A percentile compares a stretch with the other conserved stretches of the same genome.
Evolutionary conservation across 208 protist species (phyloP).

Genomic region (Crithidia mellificae): DNA sequence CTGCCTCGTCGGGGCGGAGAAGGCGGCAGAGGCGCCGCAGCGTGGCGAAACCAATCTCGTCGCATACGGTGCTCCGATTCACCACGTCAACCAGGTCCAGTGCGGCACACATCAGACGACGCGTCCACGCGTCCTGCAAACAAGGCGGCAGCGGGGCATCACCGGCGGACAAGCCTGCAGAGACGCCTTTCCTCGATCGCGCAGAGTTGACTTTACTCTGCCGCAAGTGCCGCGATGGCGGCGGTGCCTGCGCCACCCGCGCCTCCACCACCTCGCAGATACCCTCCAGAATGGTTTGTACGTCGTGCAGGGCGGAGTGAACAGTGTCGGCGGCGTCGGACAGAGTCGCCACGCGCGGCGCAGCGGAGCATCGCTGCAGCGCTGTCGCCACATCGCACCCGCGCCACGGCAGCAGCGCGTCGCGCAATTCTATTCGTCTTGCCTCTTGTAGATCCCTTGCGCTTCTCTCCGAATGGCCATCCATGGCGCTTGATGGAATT

Average conservation of each 20-base stretch:
- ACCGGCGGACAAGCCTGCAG: too few relatives aligned
- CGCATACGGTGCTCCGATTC: slow-evolving; percentile 67
- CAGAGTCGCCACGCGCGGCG: slow-evolving; percentile 40
- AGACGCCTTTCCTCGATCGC: too few relatives aligned
- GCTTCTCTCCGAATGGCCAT: too few relatives aligned
- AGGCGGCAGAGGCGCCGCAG: slow-evolving; percentile 55
- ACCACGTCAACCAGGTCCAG: slow-evolving; percentile 65
- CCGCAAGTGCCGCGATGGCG: not conserved
- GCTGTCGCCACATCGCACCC: slow-evolving; percentile 50
- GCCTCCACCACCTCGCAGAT: slow-evolving; percentile 30
- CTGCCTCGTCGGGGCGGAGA: slow-evolving; percentile 45
- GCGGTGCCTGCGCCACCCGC: slow-evolving; percentile 3
- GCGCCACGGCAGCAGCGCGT: slow-evolving; percentile 61
- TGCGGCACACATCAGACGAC: slow-evolving; percentile 50
- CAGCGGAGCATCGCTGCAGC: slow-evolving; percentile 40
- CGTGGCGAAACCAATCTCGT: slow-evolving; percentile 72
- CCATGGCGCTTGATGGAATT: too few relatives aligned
- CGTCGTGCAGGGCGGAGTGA: slow-evolving; percentile 39
- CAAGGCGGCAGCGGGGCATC: slow-evolving; percentile 10
- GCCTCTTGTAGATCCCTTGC: too few relatives aligned
- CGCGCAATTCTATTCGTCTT: too few relatives aligned
- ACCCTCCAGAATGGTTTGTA: slow-evolving; percentile 29
- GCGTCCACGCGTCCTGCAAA: slow-evolving; percentile 32
- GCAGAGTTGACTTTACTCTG: too few relatives aligned
- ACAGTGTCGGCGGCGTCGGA: slow-evolving; percentile 33